Evolutionary conservation across 345 rosid genomes (phyloP).

Genomic region (Rhizophora apiculata): DNA sequence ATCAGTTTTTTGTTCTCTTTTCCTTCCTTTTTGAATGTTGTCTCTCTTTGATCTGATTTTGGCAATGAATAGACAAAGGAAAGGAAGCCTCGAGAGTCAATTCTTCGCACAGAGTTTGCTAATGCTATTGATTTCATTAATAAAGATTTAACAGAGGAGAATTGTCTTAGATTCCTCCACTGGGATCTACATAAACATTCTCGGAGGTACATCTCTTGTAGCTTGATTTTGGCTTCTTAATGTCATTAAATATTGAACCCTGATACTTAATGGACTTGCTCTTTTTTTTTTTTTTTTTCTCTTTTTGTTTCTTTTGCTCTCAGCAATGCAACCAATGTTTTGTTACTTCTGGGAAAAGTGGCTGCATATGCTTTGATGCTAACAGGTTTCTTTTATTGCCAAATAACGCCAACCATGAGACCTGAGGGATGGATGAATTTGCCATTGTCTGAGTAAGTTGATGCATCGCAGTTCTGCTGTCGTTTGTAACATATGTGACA

Average conservation of each 20-base stretch:
- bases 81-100: conserved; percentile 90
- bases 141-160: conserved; percentile 82
- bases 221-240: conserved; percentile 2
- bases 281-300: conserved; percentile 7
- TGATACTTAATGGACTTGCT: conserved; percentile 6
- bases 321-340: conserved; percentile 79
- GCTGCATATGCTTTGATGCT: conserved; percentile 74
- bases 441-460: conserved; percentile 62
- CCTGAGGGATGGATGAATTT: conserved; percentile 33
- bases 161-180: conserved; percentile 71
- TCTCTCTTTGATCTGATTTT: conserved; percentile 15
- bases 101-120: conserved; percentile 93
- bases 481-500: background rate
- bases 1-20: background rate
- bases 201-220: conserved; percentile 49
- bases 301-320: background rate
- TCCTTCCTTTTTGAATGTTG: conserved; percentile 3
- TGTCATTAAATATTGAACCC: background rate
- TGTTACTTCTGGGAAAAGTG: conserved; percentile 80
- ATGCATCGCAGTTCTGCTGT: background rate
- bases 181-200: conserved; percentile 92
- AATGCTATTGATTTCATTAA: conserved; percentile 90
- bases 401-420: conserved; percentile 60
- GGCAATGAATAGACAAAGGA: conserved; percentile 48
- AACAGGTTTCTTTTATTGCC: conserved; percentile 90